Conservation (phyloP, 495 filamentous ascomycete genomes). For the Aspergillus asperescens region DNA sequence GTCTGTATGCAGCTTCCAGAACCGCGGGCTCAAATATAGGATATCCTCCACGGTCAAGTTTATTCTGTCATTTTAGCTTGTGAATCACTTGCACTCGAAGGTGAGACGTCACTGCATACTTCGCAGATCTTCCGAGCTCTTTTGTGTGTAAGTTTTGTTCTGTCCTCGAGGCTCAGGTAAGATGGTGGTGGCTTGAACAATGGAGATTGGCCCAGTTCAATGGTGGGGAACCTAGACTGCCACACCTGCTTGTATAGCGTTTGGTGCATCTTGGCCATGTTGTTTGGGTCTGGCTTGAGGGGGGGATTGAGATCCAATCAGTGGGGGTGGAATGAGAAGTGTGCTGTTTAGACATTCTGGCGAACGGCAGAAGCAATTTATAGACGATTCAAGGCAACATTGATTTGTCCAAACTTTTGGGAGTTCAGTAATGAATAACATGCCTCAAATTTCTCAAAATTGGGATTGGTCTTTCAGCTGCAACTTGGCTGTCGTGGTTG, state of each 20-base stretch:
- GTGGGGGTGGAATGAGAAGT: no score
- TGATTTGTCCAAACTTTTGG: no score
- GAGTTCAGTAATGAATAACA: not conserved
- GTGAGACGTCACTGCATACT: constrained; percentile 13
- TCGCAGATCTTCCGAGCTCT: constrained; percentile 16
- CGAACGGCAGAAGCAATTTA: no score
- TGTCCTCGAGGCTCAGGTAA: constrained; percentile 9
- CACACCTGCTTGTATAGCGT: constrained; percentile 7
- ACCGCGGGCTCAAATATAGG: constrained; percentile 6
- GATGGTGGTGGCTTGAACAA: constrained; percentile 13
- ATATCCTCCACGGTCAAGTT: constrained; percentile 7
- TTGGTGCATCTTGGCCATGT: not conserved
- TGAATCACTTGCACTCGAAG: not conserved
- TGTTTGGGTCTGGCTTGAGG: not conserved
- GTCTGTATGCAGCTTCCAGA: constrained; percentile 21
- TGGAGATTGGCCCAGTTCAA: constrained; percentile 21
- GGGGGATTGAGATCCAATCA: not conserved
- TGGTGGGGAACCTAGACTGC: not conserved
- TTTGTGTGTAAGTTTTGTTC: constrained; percentile 17
- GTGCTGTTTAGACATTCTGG: no score
- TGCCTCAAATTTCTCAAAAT: no score
- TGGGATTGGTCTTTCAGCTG: no score
- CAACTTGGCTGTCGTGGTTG: no score
- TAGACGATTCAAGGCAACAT: no score
- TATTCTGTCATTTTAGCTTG: not conserved